Evolutionary conservation across 805 yeast species (phyloP).

Genomic region (Metschnikowia aberdeeniae): DNA sequence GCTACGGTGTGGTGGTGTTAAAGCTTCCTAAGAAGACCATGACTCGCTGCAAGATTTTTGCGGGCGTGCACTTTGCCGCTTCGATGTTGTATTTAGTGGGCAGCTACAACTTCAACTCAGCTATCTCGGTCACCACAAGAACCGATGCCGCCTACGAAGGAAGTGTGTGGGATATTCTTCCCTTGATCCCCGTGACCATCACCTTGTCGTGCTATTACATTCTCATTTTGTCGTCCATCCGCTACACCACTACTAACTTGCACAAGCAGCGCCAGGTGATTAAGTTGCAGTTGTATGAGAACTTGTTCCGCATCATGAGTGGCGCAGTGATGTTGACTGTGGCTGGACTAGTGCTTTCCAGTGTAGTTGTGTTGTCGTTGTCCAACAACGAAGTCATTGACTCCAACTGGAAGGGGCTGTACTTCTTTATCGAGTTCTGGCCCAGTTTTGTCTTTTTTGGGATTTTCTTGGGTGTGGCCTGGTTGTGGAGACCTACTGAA

Average conservation of each 20-base stretch:
- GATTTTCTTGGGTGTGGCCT: slow-evolving; percentile 77
- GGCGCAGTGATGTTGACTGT: slow-evolving; percentile 66
- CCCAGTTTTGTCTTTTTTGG: slow-evolving; percentile 83
- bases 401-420: slow-evolving; percentile 87
- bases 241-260: slow-evolving; percentile 67
- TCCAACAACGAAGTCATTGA: slow-evolving; percentile 74
- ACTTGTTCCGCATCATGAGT: slow-evolving; percentile 69
- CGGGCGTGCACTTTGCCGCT: slow-evolving; percentile 35
- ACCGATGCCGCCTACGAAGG: slow-evolving; percentile 21
- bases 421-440: slow-evolving; percentile 91
- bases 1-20: slow-evolving; percentile 92
- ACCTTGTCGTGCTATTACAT: slow-evolving; percentile 72
- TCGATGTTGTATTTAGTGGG: slow-evolving; percentile 33
- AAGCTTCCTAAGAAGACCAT: slow-evolving; percentile 71
- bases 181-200: slow-evolving; percentile 67
- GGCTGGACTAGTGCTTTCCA: slow-evolving; percentile 65
- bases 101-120: slow-evolving; percentile 26
- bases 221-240: slow-evolving; percentile 66
- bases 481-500: slow-evolving; percentile 97
- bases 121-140: slow-evolving; percentile 13
- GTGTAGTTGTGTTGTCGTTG: slow-evolving; percentile 69
- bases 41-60: slow-evolving; percentile 51
- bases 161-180: slow-evolving; percentile 50
- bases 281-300: slow-evolving; percentile 82
- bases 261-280: slow-evolving; percentile 87